Evolutionary conservation across 495 filamentous ascomycete species (phyloP).

Genomic region (Echria macrotheca): DNA sequence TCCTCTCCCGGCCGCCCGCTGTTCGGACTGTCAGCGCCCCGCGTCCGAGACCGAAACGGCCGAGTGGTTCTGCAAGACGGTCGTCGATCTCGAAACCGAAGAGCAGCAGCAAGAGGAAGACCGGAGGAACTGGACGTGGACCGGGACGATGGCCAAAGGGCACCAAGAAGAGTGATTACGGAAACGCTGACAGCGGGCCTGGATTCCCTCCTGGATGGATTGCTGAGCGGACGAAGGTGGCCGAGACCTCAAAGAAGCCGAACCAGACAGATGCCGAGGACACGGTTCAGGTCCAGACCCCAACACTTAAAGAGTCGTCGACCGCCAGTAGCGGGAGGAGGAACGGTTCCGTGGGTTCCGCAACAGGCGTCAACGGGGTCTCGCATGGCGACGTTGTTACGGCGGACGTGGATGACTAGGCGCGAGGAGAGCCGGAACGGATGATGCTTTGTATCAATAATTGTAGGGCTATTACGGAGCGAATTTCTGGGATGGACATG

Average conservation of each 20-base stretch:
- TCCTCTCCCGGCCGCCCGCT: conserved; percentile 26
- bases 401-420: conserved; percentile 11
- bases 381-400: conserved; percentile 17
- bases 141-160: conserved; percentile 51
- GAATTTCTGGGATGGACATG: no score
- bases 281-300: conserved; percentile 36
- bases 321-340: not conserved
- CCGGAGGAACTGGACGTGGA: conserved; percentile 49
- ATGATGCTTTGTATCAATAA: no score
- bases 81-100: conserved; percentile 28
- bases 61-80: conserved; percentile 19
- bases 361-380: conserved; percentile 13
- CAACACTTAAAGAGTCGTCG: conserved; percentile 27
- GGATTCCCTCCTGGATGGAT: conserved; percentile 48
- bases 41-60: conserved; percentile 22
- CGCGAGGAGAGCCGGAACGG: no score
- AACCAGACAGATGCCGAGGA: conserved; percentile 22
- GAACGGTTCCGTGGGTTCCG: conserved; percentile 9
- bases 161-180: conserved; percentile 53
- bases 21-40: conserved; percentile 23
- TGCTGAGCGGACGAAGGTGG: conserved; percentile 22
- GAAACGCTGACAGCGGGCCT: conserved; percentile 50
- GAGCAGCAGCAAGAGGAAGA: conserved; percentile 35
- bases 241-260: conserved; percentile 19
- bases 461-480: no score